Conservation (phyloP, 1,284 basidiomycete species). For the Blastosporella zonata region DNA sequence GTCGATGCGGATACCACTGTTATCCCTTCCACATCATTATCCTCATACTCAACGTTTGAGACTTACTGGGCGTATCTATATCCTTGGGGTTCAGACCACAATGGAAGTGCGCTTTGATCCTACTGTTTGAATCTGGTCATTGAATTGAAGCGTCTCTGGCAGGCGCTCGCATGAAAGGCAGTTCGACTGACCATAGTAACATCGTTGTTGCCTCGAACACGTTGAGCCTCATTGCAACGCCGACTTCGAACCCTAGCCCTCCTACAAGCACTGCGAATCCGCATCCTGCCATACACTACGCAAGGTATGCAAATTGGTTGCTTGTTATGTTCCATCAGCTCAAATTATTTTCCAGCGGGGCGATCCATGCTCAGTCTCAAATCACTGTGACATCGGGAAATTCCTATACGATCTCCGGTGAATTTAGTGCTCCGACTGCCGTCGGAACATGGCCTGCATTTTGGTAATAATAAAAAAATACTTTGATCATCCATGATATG, state of each 20-base stretch:
- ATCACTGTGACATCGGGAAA: conserved; percentile 37
- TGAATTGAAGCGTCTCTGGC: not conserved
- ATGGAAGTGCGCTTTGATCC: conserved; percentile 33
- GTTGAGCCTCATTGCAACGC: conserved; percentile 39
- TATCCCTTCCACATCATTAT: conserved; percentile 38
- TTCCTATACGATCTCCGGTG: conserved; percentile 38
- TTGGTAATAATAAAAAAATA: conserved; percentile 28
- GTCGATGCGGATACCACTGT: conserved; percentile 34
- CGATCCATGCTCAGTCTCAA: conserved; percentile 40
- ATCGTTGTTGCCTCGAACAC: conserved; percentile 36
- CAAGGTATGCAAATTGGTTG: conserved; percentile 24
- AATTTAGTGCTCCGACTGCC: conserved; percentile 40
- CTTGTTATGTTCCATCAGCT: not conserved
- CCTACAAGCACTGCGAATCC: conserved; percentile 39
- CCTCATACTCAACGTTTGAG: conserved; percentile 34
- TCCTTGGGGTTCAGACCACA: conserved; percentile 46
- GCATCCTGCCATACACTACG: conserved; percentile 38
- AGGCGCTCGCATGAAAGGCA: conserved; percentile 43
- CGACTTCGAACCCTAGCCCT: conserved; percentile 34
- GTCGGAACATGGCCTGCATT: conserved; percentile 44
- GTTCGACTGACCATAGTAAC: conserved; percentile 35
- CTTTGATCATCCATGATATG: not conserved
- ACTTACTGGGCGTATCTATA: conserved; percentile 41
- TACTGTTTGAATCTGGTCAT: not conserved
- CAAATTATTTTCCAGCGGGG: conserved; percentile 27